phyloP scores from a whole-genome alignment of 2,329 filamentous ascomycete genomes.

The Aspergillus oerlinghausenensis region DNA sequence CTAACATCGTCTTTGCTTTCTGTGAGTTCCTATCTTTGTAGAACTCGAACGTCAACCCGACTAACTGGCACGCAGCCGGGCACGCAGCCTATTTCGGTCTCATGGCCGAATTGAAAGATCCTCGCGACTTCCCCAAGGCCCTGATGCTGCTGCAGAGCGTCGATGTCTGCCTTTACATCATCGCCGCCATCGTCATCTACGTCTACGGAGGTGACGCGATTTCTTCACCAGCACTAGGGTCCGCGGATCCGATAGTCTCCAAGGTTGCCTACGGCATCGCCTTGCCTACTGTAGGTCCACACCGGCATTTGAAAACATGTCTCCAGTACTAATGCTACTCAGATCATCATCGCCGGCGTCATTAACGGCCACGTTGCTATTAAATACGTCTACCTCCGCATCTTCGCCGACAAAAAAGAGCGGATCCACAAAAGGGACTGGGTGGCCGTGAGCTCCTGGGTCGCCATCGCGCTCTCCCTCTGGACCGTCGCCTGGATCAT shows the following conservation, averaged over 20 bases:
- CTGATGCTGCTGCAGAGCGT: constrained; percentile 57
- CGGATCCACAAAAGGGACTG: constrained; percentile 50
- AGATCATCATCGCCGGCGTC: constrained; percentile 65
- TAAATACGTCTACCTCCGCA: constrained; percentile 62
- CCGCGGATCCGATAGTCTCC: constrained; percentile 51
- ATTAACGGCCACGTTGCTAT: constrained; percentile 64
- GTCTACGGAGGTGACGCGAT: constrained; percentile 59
- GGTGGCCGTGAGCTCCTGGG: constrained; percentile 54
- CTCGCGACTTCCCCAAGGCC: constrained; percentile 58
- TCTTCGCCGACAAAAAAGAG: constrained; percentile 58
- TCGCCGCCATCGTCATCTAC: constrained; percentile 66
- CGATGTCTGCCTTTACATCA: constrained; percentile 59
- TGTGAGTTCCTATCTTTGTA: constrained; percentile 45
- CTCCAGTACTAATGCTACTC: not conserved
- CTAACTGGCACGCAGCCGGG: constrained; percentile 45
- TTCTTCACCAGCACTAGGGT: constrained; percentile 62
- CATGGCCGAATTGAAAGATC: constrained; percentile 60
- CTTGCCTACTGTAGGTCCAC: constrained; percentile 51
- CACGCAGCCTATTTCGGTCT: constrained; percentile 67
- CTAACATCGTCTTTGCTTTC: constrained; percentile 70
- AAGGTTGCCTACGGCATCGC: constrained; percentile 67
- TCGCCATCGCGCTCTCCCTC: constrained; percentile 49
- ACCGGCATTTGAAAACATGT: not conserved
- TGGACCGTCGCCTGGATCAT: constrained; percentile 65
- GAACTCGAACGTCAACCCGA: constrained; percentile 48